phyloP scores from a whole-genome alignment of 1,284 basidiomycete species.

The Malassezia sympodialis region DNA sequence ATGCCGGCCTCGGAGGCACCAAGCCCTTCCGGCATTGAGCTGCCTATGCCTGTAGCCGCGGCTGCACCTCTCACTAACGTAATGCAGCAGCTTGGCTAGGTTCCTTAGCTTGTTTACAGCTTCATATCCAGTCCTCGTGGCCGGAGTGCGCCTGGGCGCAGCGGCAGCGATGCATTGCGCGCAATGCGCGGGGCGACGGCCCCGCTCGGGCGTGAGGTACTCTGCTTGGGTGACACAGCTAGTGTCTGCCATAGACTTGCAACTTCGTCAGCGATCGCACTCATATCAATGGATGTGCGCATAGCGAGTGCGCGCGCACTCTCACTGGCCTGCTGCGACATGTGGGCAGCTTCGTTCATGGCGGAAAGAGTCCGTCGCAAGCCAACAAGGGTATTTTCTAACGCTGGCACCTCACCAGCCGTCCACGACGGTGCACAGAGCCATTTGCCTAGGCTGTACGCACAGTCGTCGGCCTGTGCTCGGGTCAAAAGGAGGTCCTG shows the following conservation, averaged over 20 bases:
- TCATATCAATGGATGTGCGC: background rate
- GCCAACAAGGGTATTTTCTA: background rate
- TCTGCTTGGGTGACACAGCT: background rate
- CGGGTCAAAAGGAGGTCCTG: background rate
- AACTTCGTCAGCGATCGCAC: background rate
- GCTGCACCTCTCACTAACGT: background rate
- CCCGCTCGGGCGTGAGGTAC: background rate
- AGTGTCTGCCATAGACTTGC: background rate
- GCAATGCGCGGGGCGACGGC: background rate
- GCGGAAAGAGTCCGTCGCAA: background rate
- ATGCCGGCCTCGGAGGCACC: background rate
- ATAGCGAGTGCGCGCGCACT: background rate
- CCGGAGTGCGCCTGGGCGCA: background rate
- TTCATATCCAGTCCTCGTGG: background rate
- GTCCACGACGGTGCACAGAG: background rate
- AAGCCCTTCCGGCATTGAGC: background rate
- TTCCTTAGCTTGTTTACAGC: background rate
- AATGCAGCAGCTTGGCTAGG: background rate
- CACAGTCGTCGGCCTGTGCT: background rate
- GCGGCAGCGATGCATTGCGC: background rate
- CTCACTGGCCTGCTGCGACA: background rate
- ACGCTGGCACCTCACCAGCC: background rate
- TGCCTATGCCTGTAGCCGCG: background rate
- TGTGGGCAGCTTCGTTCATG: background rate
- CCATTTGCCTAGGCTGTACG: conserved; percentile 4